Evolutionary conservation across 2,329 filamentous ascomycete genomes (phyloP), one percentile per base, ranked within the genome.

Genomic region (Tolypocladium tropicale): DNA sequence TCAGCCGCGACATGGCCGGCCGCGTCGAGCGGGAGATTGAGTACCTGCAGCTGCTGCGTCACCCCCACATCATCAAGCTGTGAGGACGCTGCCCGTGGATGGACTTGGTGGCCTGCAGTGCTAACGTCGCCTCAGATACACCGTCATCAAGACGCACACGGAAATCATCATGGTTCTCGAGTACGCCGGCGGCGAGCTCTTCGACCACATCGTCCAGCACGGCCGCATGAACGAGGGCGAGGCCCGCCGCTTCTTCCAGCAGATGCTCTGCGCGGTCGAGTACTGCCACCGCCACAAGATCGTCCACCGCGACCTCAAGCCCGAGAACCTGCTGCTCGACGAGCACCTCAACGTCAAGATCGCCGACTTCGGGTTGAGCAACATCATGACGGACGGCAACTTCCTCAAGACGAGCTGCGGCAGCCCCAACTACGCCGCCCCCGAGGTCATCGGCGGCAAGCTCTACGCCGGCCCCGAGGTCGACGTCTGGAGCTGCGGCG

Each of bases 151-250:
- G 60, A 96, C 93, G 7, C 84, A 86, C 28, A 85, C 82, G 59
- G 94, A 99, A 70, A 99, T 99, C 69, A 94, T 97, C 72, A 99
- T 99, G 94, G 94, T 99, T 52, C 83, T 99, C 63, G 94, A 99
- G 73, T 99, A 95, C 73, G 94, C 94, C 46, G 94, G 94, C 59
- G 90, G 90, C 59, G 94, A 99, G 73, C 80, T 99, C 58, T 99
- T 99, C 74, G 93, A 99, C 73, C 97, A 97, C 74, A 94, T 99
- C 60, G 94, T 99, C 57, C 88, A 92, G 68, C 86, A 96, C 68
- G 94, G 94, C 55, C 86, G 89, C 68, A 90, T 97, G 81, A 85
- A 87, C 63, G 94, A 99, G 72, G 81, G 86, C 58, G 89, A 95
- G 70, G 94, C 94, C n/a, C 86, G 94, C 56, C 90, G 93, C 63